Evolutionary conservation across 1,284 basidiomycete species (phyloP).

Genomic region (Macrocystidia cucumis): DNA sequence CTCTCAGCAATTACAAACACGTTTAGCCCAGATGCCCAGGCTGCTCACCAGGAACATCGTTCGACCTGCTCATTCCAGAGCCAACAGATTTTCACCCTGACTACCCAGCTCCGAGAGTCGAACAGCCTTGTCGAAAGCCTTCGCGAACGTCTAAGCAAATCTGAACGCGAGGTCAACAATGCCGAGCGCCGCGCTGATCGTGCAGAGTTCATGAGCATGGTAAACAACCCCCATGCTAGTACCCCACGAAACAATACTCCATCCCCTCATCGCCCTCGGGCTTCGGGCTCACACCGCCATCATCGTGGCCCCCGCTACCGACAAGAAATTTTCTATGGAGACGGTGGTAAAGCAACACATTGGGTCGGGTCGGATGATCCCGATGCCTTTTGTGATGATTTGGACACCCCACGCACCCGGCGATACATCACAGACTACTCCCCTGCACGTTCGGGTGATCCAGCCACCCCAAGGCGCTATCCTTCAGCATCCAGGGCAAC

Average conservation of each 20-base stretch:
- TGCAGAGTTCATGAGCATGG: conserved; percentile 6
- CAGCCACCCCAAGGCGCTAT: no score
- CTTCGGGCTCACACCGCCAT: background rate
- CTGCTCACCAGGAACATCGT: conserved; percentile 7
- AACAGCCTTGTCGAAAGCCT: conserved; percentile 9
- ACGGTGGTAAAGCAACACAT: background rate
- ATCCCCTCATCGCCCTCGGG: no score
- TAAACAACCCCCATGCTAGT: conserved; percentile 1
- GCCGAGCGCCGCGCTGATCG: conserved; percentile 9
- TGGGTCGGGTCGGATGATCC: conserved; percentile 1
- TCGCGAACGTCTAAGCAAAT: conserved; percentile 8
- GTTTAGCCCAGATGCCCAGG: conserved; percentile 10
- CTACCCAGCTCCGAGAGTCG: conserved; percentile 12
- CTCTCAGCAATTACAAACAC: conserved; percentile 9
- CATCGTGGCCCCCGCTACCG: no score
- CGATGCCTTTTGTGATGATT: no score
- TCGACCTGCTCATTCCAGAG: conserved; percentile 9
- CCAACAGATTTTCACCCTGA: conserved; percentile 9
- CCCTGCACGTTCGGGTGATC: no score
- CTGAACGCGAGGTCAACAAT: conserved; percentile 5
- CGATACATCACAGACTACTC: no score
- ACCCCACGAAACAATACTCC: no score
- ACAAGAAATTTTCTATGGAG: conserved; percentile 1
- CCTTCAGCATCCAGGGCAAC: no score
- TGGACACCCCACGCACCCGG: no score